These are phyloP conservation scores for Phytophthora ramorum DNA, from an alignment of 352 stramenopile species.

Conservation along the genomic window DNA sequence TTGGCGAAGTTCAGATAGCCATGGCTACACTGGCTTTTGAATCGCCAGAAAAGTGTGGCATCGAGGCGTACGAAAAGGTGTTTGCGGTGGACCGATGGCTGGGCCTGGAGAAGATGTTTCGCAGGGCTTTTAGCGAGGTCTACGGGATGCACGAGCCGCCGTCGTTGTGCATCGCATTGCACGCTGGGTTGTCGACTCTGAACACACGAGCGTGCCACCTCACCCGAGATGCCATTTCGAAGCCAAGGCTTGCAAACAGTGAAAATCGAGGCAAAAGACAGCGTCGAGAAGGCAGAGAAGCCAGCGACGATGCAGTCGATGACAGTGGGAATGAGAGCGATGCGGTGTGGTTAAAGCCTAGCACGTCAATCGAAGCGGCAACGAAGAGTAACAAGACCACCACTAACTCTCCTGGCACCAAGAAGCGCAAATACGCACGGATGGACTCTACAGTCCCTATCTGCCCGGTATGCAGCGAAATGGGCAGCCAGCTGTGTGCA, in stretches of 20 bases:
- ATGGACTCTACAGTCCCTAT: constrained; percentile 48
- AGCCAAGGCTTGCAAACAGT: constrained; percentile 41
- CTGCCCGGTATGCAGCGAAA: constrained; percentile 79
- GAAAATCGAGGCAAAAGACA: constrained; percentile 24
- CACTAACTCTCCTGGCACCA: constrained; percentile 19
- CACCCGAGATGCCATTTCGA: constrained; percentile 47
- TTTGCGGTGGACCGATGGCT: constrained; percentile 73
- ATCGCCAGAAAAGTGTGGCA: constrained; percentile 61
- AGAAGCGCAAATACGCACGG: constrained; percentile 39
- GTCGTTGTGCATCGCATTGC: constrained; percentile 69
- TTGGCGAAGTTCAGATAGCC: constrained; percentile 68
- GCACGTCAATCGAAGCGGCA: constrained; percentile 26
- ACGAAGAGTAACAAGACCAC: constrained; percentile 35
- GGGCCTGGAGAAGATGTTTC: constrained; percentile 63
- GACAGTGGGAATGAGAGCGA: constrained; percentile 33
- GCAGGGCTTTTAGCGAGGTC: constrained; percentile 67
- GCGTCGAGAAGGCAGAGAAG: constrained; percentile 33
- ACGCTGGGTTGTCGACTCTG: constrained; percentile 73
- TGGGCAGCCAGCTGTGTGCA: constrained; percentile 65
- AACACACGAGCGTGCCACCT: constrained; percentile 80
- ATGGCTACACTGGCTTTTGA: constrained; percentile 84
- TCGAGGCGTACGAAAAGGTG: constrained; percentile 66
- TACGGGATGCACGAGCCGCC: constrained; percentile 75
- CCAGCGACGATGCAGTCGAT: constrained; percentile 13
- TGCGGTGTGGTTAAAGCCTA: constrained; percentile 36